Evolutionary conservation across 164 flowering plant genomes (phyloP), one percentile per base, ranked within the genome.

Genomic region (Annona squamosa): DNA sequence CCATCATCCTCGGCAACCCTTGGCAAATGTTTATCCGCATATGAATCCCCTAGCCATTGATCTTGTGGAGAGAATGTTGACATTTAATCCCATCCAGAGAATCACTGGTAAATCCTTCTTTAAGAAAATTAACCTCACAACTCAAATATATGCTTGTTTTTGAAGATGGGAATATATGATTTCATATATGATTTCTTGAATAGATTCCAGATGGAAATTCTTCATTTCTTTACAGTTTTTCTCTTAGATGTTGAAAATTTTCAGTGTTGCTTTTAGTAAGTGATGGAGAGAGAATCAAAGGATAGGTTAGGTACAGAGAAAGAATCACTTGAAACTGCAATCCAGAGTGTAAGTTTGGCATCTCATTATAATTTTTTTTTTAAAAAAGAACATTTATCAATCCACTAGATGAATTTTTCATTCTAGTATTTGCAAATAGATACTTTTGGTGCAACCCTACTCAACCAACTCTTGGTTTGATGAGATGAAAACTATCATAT

Each of bases 1-100:
- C 1, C 73, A 68, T 73, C 81, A 77, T 73, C 91, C 94, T 70
- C 92, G 91, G 2, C 90, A 86, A 75, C 64, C 84, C 16, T 73
- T 94, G 46, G 82, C 81, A 6, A 73, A 44, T 41, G 77, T 85
- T 45, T 94, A 89, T 72, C 90, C 93, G 3, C 94, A 90, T 76
- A 88, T 94, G 72, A 76, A 92, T 81, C 95, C 94, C 0, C 74
- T 81, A 63, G 97, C 97, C 68, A 90, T 94, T 71, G 97, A 94
- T 83, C 93, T 94, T 10, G 74, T 94, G 17, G 97, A 94, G 70
- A 91, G 75, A 83, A 94, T 94, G 97, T 75, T 94, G 80, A 90
- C 97, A 76, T 90, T 92, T 82, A 91, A 94, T 77, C 99, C 99
- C 57, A 73, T 85, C 3, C 86, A 67, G 78, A 87, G 98, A 86